Conservation (phyloP, 1,284 basidiomycete genomes). For the Rhodotorula sp. region DNA sequence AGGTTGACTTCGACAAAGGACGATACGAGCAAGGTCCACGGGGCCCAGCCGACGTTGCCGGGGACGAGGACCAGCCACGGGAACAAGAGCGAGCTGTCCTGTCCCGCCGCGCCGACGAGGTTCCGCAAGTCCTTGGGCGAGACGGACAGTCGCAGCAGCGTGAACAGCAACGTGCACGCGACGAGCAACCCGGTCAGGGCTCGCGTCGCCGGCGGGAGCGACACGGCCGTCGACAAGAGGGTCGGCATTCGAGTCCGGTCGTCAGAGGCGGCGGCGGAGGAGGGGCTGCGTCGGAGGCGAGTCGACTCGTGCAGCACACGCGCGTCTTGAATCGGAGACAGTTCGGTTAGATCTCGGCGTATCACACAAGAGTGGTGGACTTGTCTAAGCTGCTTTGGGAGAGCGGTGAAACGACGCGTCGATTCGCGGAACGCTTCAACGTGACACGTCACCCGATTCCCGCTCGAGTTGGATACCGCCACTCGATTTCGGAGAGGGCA, state of each 20-base stretch:
- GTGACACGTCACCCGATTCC: too few relatives aligned
- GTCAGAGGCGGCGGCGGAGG: background rate
- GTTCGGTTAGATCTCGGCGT: background rate
- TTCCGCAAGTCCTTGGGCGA: conserved; percentile 33
- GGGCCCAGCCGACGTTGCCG: conserved; percentile 77
- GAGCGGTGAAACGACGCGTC: too few relatives aligned
- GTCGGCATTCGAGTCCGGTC: conserved; percentile 11
- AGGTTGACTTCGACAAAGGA: conserved; percentile 81
- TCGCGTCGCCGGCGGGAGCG: conserved; percentile 76
- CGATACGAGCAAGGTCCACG: conserved; percentile 88
- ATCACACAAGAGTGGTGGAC: background rate
- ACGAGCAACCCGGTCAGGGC: conserved; percentile 69
- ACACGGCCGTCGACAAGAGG: conserved; percentile 19
- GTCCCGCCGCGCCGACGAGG: conserved; percentile 50
- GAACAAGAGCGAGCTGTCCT: conserved; percentile 53
- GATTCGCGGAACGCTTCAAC: too few relatives aligned
- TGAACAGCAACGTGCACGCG: conserved; percentile 63
- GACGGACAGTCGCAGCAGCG: conserved; percentile 59
- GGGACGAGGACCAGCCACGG: conserved; percentile 85
- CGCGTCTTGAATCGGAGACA: conserved; percentile 1
- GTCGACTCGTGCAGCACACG: conserved; percentile 1
- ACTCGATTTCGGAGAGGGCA: too few relatives aligned
- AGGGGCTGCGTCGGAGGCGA: background rate
- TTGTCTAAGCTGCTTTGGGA: too few relatives aligned
- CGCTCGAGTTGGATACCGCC: too few relatives aligned